Evolutionary conservation across 179 eudicot genomes (phyloP).

Genomic region (Actinidia chinensis): DNA sequence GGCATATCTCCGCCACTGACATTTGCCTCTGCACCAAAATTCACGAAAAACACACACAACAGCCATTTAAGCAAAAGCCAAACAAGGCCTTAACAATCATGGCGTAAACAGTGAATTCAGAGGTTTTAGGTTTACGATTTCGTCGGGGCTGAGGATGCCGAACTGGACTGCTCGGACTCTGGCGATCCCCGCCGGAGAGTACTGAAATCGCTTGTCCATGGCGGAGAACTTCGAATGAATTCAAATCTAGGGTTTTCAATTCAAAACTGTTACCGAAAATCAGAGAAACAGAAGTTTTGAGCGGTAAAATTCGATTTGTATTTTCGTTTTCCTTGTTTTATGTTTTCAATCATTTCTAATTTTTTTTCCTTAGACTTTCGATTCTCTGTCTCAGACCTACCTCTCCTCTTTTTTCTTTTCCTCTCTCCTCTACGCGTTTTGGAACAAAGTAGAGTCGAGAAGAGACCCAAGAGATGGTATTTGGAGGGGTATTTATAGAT

Average conservation of each 20-base stretch:
- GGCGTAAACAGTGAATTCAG: too few relatives aligned
- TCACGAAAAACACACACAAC: background rate
- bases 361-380: background rate
- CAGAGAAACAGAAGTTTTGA: background rate
- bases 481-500: background rate
- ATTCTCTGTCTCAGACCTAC: background rate
- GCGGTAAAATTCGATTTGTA: background rate
- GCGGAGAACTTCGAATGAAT: background rate
- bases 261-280: background rate
- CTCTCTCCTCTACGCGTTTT: background rate
- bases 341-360: background rate
- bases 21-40: constrained; percentile 82
- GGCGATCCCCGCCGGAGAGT: background rate
- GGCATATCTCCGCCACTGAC: constrained; percentile 96
- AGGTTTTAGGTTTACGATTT: too few relatives aligned
- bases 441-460: background rate
- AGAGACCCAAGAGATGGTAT: rapidly evolving
- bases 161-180: background rate
- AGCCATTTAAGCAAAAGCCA: background rate
- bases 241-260: background rate
- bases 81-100: background rate
- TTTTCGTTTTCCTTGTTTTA: background rate
- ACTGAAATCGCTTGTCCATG: background rate
- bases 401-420: background rate
- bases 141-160: too few relatives aligned